These are phyloP conservation scores for Angophora floribunda DNA, from an alignment of 345 rosid species.

Conservation along the genomic window DNA sequence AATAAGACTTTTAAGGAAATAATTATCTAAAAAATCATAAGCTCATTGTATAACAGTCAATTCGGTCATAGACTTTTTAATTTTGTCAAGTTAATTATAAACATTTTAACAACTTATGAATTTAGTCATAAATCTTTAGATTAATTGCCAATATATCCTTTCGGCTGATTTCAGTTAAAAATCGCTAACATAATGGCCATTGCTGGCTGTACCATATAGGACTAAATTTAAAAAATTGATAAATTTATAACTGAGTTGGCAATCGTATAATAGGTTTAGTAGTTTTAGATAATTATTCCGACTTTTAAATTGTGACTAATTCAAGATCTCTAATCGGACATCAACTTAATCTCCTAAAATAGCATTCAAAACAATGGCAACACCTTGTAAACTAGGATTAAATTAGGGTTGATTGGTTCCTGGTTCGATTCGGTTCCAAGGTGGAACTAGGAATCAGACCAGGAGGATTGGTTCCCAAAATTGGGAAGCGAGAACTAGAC, in stretches of 20 bases:
- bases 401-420: too few relatives aligned
- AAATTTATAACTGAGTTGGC: background rate
- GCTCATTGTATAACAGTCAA: background rate
- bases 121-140: background rate
- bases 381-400: background rate
- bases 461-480: too few relatives aligned
- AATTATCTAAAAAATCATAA: background rate
- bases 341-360: background rate
- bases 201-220: fast-evolving
- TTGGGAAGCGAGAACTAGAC: too few relatives aligned
- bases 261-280: fast-evolving
- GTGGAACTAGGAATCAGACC: too few relatives aligned
- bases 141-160: background rate
- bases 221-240: background rate
- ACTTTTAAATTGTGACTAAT: background rate
- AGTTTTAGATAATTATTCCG: background rate
- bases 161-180: fast-evolving
- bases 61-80: background rate
- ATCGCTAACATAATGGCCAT: fast-evolving
- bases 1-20: background rate
- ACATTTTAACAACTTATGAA: background rate
- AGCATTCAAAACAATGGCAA: background rate
- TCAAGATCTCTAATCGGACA: background rate
- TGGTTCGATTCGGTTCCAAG: too few relatives aligned
- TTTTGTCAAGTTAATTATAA: background rate